Evolutionary conservation across 1,139 yeast species (phyloP), one percentile per base, ranked within the genome.

Genomic region (Kluyveromyces marxianus): DNA sequence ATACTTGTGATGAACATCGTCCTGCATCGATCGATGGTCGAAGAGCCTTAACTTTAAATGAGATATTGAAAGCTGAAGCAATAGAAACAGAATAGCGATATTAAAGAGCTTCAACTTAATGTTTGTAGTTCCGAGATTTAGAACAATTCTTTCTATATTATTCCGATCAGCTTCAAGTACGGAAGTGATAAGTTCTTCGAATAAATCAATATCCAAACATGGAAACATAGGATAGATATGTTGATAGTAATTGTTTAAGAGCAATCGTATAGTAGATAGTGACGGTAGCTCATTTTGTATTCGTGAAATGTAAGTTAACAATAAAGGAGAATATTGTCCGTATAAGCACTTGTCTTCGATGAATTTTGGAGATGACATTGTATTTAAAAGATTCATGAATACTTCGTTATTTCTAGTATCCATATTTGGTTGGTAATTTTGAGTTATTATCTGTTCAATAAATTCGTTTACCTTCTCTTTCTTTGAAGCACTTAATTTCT

Each of bases 191-290:
- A 29, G n/a, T 2, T 46, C 48, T 40, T 54, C 58, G 40, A 55
- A 54, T 2, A 41, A 27, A 3, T 43, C 44, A 25, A 54, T 52
- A 29, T 55, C 58, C 24, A 55, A 48, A 28, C 51, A 46, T 14
- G 59, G 58, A 30, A 33, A 50, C 33, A 53, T 48, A 26, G 58
- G 58, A 37, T 55, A 55, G 4, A 55, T 48, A 10, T 54, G 47
- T 31, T 50, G 48, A 43, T 54, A 55, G 34, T 52, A 55, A 4
- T 45, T 39, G 35, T 24, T 30, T 28, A 35, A n/a, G 4, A 35
- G 31, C 14, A 29, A 24, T 41, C 35, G 7, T 26, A 41, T 29
- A 7, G 38, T 30, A 3, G 37, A n/a, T 33, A 40, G 7, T 3
- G 43, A 40, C 14, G 43, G 43, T 8, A 40, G 25, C 7, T 33